Percentiles rank a stretch among this genome's conserved stretches.
These are phyloP conservation scores for Passalora sequoiae DNA, from an alignment of 2,329 filamentous ascomycete genomes.

Conservation along the genomic window DNA sequence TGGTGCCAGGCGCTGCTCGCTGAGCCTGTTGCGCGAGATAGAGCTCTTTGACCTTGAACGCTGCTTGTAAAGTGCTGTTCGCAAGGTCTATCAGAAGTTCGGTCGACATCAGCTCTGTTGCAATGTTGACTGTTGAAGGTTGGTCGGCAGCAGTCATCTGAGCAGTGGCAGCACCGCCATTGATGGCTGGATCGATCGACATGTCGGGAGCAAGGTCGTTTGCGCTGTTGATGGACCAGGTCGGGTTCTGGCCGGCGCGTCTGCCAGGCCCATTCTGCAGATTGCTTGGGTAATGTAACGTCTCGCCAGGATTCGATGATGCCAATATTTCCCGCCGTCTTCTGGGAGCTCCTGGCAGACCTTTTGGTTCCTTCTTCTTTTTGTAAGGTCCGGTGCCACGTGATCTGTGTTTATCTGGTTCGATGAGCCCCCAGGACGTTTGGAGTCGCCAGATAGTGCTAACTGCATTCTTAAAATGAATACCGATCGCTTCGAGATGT, in stretches of 20 bases:
- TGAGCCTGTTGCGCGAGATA: constrained; percentile 21
- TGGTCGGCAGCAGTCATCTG: constrained; percentile 1
- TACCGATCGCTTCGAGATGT: constrained; percentile 20
- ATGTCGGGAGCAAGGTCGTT: constrained; percentile 9
- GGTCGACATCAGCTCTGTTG: constrained; percentile 26
- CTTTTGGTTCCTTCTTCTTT: background rate
- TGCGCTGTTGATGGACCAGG: background rate
- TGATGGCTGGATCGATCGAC: constrained; percentile 2
- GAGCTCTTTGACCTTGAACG: constrained; percentile 22
- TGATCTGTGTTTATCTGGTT: constrained; percentile 23
- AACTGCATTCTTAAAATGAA: constrained; percentile 19
- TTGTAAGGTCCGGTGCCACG: constrained; percentile 12
- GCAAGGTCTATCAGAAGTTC: constrained; percentile 27
- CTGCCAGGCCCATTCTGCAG: constrained; percentile 25
- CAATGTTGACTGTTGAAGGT: constrained; percentile 10
- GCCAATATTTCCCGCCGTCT: constrained; percentile 11
- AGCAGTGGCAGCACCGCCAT: too few species aligned
- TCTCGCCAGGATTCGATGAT: constrained; percentile 12
- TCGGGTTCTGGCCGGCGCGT: constrained; percentile 1
- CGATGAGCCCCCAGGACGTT: constrained; percentile 25
- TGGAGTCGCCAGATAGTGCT: constrained; percentile 24
- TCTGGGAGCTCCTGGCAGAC: background rate
- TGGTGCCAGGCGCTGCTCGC: constrained; percentile 13
- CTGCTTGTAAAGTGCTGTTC: constrained; percentile 22
- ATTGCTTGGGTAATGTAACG: constrained; percentile 23